Conservation (phyloP, 78 protist genomes). For the Dictyostelium brefeldianum region DNA sequence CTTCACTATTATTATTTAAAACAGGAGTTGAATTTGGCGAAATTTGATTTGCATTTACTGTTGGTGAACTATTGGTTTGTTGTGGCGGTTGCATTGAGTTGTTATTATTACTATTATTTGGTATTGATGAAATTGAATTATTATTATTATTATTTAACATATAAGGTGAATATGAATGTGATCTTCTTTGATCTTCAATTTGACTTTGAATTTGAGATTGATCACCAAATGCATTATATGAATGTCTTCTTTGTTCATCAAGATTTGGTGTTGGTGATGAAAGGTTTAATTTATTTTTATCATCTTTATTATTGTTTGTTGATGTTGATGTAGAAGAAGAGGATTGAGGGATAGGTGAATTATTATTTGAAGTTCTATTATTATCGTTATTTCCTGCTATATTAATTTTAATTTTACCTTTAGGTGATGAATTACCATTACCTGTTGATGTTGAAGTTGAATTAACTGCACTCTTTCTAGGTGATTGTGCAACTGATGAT, state of each 20-base stretch:
- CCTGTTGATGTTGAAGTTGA: neutral
- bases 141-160: neutral
- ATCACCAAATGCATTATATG: slow-evolving; percentile 36
- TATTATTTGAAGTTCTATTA: slow-evolving; percentile 29
- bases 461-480: neutral
- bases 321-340: slow-evolving; percentile 39
- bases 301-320: slow-evolving; percentile 20
- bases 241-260: slow-evolving; percentile 57
- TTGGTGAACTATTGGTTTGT: neutral
- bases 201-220: slow-evolving; percentile 30
- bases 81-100: slow-evolving; percentile 1
- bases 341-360: slow-evolving; percentile 31
- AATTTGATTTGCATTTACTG: slow-evolving; percentile 1
- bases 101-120: no score
- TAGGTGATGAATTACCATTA: slow-evolving; percentile 40
- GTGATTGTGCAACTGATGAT: slow-evolving; percentile 41
- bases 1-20: neutral
- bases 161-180: slow-evolving; percentile 24
- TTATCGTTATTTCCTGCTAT: slow-evolving; percentile 32
- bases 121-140: no score
- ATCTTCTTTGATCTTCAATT: slow-evolving; percentile 31
- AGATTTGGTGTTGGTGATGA: neutral
- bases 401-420: slow-evolving; percentile 55
- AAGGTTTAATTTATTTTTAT: neutral
- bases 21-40: slow-evolving; percentile 4